phyloP scores from a whole-genome alignment of 2,329 filamentous ascomycete genomes.

The Aspergillus sp. region DNA sequence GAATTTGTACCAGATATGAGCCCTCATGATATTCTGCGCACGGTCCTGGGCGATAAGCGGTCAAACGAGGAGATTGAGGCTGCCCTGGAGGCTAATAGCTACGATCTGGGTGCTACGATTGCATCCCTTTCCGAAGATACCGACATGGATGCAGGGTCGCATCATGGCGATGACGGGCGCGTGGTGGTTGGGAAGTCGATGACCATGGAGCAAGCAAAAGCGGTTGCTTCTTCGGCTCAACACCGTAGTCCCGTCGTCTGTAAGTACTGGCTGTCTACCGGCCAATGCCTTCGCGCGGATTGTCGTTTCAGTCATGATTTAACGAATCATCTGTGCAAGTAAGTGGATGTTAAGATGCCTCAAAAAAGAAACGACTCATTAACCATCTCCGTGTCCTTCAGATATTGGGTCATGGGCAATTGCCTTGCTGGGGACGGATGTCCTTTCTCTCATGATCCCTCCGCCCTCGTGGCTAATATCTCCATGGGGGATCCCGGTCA shows the following conservation, averaged over 20 bases:
- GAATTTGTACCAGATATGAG: conserved; percentile 91
- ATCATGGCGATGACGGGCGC: conserved; percentile 57
- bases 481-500: conserved; percentile 58
- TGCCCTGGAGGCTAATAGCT: conserved; percentile 84
- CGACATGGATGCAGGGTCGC: conserved; percentile 48
- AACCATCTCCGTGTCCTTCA: conserved; percentile 33
- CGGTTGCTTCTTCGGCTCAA: conserved; percentile 71
- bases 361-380: not conserved
- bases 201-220: conserved; percentile 66
- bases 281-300: conserved; percentile 92
- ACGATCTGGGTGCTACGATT: conserved; percentile 90
- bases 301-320: conserved; percentile 97
- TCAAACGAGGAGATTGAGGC: conserved; percentile 92
- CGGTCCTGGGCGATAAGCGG: conserved; percentile 83
- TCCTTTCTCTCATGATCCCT: conserved; percentile 94
- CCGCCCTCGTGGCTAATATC: conserved; percentile 78
- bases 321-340: conserved; percentile 97
- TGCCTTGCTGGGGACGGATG: conserved; percentile 92
- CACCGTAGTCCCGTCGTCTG: conserved; percentile 86
- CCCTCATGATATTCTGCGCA: conserved; percentile 95
- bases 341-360: conserved; percentile 44
- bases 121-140: conserved; percentile 80
- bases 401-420: conserved; percentile 94
- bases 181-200: conserved; percentile 89
- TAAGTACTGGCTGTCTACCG: conserved; percentile 94